These are phyloP conservation scores for Monocercomonoides exilis DNA, from an alignment of 78 protist species.

Conservation along the genomic window DNA sequence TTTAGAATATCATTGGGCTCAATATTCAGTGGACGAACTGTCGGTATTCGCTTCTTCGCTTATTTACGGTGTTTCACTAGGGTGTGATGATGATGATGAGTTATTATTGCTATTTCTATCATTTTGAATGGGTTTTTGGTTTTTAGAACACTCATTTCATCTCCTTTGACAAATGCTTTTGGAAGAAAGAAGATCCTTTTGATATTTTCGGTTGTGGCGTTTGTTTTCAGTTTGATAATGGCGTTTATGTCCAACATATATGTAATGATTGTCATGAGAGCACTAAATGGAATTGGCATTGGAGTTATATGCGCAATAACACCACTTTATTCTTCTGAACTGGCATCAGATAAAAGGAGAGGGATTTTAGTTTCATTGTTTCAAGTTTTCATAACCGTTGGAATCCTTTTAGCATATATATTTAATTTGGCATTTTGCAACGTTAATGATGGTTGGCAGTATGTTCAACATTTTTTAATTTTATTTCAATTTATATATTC, in stretches of 20 bases:
- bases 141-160: too few relatives aligned
- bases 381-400: not conserved
- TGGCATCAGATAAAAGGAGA: not conserved
- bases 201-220: not conserved
- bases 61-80: too few relatives aligned
- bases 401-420: not conserved
- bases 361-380: not conserved
- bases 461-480: too few relatives aligned
- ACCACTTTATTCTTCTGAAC: not conserved
- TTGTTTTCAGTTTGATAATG: not conserved
- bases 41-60: too few relatives aligned
- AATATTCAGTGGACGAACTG: too few relatives aligned
- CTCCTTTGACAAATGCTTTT: too few relatives aligned
- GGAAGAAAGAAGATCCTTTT: not conserved
- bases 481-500: not conserved
- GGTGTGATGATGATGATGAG: too few relatives aligned
- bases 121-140: too few relatives aligned
- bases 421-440: not conserved
- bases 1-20: too few relatives aligned
- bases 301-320: not conserved
- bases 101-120: too few relatives aligned
- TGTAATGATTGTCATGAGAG: not conserved
- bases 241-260: not conserved
- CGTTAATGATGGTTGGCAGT: not conserved
- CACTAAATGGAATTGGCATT: not conserved